These are phyloP conservation scores for Trichosanthes cucumerina DNA, from an alignment of 306 rosid species.

Conservation along the genomic window DNA sequence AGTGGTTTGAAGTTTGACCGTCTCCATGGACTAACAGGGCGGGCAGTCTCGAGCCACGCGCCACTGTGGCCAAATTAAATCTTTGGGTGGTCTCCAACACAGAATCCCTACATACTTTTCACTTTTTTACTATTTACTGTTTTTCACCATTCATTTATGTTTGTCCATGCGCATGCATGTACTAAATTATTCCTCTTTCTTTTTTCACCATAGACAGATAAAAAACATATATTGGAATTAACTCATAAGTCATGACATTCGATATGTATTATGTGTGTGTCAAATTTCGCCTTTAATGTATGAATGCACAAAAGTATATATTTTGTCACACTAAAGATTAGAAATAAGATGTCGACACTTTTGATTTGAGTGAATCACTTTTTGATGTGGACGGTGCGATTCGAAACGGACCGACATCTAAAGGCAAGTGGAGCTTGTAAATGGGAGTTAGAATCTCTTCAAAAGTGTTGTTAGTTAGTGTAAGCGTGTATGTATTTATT, in stretches of 20 bases:
- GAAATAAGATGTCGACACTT: background rate
- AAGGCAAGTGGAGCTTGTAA: no score
- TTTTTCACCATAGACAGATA: background rate
- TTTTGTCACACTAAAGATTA: background rate
- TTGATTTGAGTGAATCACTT: background rate
- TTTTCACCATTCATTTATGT: background rate
- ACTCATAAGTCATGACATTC: no score
- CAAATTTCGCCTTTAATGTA: background rate
- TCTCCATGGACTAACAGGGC: conserved; percentile 17
- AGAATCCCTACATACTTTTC: background rate
- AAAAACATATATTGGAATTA: no score
- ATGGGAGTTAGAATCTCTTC: no score
- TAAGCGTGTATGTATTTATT: no score
- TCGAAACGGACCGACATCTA: no score
- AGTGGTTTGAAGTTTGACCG: conserved; percentile 22
- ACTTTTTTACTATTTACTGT: background rate
- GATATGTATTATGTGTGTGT: no score
- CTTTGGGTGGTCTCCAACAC: background rate
- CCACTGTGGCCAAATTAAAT: background rate
- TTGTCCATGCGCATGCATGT: background rate
- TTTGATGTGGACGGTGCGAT: no score
- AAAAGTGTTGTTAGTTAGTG: no score
- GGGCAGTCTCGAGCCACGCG: conserved; percentile 56
- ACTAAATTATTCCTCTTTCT: background rate
- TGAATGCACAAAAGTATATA: no score